Percentiles rank a stretch among this genome's conserved stretches.
Conservation (phyloP, 2,329 filamentous ascomycete species). For the Aureobasidium sp. region DNA sequence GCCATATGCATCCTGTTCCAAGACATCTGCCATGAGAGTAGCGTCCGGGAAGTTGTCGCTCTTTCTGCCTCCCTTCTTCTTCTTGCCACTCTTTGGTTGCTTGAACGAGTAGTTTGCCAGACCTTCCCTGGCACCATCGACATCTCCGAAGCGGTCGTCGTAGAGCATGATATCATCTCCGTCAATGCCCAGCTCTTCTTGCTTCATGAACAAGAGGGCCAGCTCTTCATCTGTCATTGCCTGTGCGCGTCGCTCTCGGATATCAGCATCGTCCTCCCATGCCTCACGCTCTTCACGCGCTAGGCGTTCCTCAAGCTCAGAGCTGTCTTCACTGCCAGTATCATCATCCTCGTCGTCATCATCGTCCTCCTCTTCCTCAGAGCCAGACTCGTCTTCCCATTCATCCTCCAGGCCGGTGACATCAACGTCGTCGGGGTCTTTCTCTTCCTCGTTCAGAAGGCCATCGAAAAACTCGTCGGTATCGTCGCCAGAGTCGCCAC, state of each 20-base stretch:
- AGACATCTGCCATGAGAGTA: constrained; percentile 47
- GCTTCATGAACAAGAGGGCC: constrained; percentile 52
- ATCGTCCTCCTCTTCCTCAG: constrained; percentile 25
- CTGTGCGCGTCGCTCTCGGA: constrained; percentile 30
- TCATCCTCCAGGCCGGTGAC: constrained; percentile 13
- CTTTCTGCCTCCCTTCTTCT: constrained; percentile 16
- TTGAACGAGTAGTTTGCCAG: constrained; percentile 20
- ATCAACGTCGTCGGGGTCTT: constrained; percentile 20
- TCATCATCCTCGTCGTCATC: constrained; percentile 33
- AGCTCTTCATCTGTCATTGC: constrained; percentile 52
- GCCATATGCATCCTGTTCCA: constrained; percentile 53
- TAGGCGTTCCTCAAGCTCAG: constrained; percentile 26
- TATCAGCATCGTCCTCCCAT: constrained; percentile 33
- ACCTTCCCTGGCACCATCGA: constrained; percentile 23
- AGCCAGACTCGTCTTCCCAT: constrained; percentile 9
- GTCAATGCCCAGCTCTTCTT: constrained; percentile 55
- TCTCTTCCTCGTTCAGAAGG: constrained; percentile 21
- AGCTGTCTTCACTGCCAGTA: constrained; percentile 27
- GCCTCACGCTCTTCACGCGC: constrained; percentile 26
- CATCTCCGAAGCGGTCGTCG: constrained; percentile 29
- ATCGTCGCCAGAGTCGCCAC: constrained; percentile 12
- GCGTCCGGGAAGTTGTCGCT: constrained; percentile 44
- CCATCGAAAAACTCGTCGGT: constrained; percentile 19
- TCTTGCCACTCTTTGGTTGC: constrained; percentile 13
- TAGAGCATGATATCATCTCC: constrained; percentile 52